These are phyloP conservation scores for Eucalyptus albens DNA, from an alignment of 345 rosid species.

Conservation along the genomic window DNA sequence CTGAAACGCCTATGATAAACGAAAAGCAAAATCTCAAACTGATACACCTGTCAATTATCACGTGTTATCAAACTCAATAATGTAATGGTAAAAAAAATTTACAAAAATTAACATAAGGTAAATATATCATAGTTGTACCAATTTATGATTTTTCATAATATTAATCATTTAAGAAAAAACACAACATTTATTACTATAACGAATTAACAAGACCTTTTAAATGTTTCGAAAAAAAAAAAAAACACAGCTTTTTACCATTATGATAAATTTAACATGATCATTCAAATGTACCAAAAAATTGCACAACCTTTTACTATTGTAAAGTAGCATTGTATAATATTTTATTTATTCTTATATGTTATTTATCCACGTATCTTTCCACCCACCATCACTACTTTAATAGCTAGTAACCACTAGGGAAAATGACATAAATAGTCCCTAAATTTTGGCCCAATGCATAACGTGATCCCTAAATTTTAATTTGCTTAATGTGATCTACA, in stretches of 20 bases:
- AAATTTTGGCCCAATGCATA: too few relatives aligned
- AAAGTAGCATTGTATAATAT: background rate
- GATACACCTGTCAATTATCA: rapidly evolving
- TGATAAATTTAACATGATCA: background rate
- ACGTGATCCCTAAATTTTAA: too few relatives aligned
- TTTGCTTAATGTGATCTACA: too few relatives aligned
- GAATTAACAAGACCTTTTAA: background rate
- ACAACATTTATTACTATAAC: background rate
- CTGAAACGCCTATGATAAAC: rapidly evolving
- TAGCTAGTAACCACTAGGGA: too few relatives aligned
- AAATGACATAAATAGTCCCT: too few relatives aligned
- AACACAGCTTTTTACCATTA: background rate
- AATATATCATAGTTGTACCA: too few relatives aligned
- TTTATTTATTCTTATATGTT: background rate
- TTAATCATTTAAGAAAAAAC: background rate
- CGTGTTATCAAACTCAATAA: too few relatives aligned
- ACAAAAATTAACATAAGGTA: too few relatives aligned
- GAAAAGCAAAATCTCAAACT: too few relatives aligned
- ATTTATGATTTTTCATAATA: too few relatives aligned
- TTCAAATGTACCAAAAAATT: background rate
- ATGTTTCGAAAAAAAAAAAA: background rate
- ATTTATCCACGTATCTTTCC: background rate
- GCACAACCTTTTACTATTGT: background rate
- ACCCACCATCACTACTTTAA: background rate
- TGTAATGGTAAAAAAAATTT: too few relatives aligned